Conservation (phyloP, 257 asterid genomes). For the Scutellaria minor region DNA sequence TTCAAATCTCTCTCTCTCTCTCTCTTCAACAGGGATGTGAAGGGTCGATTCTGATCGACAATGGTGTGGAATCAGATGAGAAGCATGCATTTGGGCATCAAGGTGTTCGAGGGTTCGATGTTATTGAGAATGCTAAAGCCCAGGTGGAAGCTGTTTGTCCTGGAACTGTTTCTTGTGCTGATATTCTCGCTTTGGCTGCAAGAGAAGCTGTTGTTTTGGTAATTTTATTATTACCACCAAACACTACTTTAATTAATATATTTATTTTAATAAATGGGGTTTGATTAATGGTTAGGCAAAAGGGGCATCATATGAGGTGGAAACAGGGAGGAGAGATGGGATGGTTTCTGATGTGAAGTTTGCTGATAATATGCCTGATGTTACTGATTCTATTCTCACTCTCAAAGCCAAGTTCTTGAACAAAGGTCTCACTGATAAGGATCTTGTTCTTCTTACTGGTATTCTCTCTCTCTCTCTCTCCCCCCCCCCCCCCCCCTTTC, state of each 20-base stretch:
- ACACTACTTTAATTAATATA: not conserved
- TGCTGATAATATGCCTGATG: conserved; percentile 76
- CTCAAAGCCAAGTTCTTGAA: conserved; percentile 59
- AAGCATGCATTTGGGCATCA: conserved; percentile 74
- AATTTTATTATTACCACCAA: not conserved
- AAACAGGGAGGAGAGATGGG: conserved; percentile 83
- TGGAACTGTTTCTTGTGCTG: conserved; percentile 73
- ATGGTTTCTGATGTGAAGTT: conserved; percentile 45
- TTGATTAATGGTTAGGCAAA: conserved; percentile 44
- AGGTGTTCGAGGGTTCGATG: conserved; percentile 72
- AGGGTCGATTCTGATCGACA: conserved; percentile 73
- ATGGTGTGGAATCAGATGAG: conserved; percentile 48
- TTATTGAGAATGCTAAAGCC: conserved; percentile 70
- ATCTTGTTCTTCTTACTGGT: conserved; percentile 80
- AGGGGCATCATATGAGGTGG: conserved; percentile 71
- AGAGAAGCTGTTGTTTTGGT: conserved; percentile 78
- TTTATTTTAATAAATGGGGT: no score
- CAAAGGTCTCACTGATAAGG: conserved; percentile 65
- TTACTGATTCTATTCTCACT: conserved; percentile 53
- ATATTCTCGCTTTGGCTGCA: conserved; percentile 84
- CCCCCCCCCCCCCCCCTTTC: no score
- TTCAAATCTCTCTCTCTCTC: no score
- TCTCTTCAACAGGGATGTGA: conserved; percentile 71
- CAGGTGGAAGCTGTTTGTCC: conserved; percentile 72
- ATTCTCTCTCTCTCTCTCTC: conserved; percentile 25